Evolutionary conservation across 805 yeast species (phyloP), one percentile per base, ranked within the genome.

Genomic region (Saccharomycopsis sp.): DNA sequence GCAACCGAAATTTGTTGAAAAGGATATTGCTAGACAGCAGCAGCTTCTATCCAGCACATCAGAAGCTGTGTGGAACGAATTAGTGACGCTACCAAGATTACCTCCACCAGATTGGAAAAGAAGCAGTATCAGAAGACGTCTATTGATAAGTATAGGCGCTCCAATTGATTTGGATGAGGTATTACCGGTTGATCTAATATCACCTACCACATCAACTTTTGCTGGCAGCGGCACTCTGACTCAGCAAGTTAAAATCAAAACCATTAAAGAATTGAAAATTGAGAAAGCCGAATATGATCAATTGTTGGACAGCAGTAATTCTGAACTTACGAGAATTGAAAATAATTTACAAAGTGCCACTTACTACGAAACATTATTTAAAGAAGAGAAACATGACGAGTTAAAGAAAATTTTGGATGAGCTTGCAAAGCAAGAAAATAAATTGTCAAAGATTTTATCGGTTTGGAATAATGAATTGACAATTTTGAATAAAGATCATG

Each of bases 91-190:
- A 13, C 77, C 79, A 0, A 68, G 70, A 40, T 59, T 76, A 27
- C 70, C 70, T 23, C 83, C 81, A 1, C 71, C 79, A 14, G 79
- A 79, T 48, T 86, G 95, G 95, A 73, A 71, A 35, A 71, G 71
- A 43, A 80, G 85, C 56, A 67, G 77, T 16, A 70, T 83, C 20
- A 73, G 88, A 41, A 74, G 82, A 53, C 77, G 75, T 52, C 60
- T 86, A 26, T 65, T 83, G 26, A 65, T 80, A 16, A 72, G 78
- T 23, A 63, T 86, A 36, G 88, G 89, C 1, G 72, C 86, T 2
- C 94, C 94, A 0, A 73, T 84, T 33, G 81, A 81, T 54, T 63
- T 81, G 13, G 87, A 81, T 58, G 84, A 80, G 55, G 48, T 72
- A 49, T 51, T 61, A 47, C 69, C 70, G 36, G 2, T 32, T 5